These are phyloP conservation scores for Periglandula ipomoeae DNA, from an alignment of 2,329 filamentous ascomycete genomes.

Conservation along the genomic window DNA sequence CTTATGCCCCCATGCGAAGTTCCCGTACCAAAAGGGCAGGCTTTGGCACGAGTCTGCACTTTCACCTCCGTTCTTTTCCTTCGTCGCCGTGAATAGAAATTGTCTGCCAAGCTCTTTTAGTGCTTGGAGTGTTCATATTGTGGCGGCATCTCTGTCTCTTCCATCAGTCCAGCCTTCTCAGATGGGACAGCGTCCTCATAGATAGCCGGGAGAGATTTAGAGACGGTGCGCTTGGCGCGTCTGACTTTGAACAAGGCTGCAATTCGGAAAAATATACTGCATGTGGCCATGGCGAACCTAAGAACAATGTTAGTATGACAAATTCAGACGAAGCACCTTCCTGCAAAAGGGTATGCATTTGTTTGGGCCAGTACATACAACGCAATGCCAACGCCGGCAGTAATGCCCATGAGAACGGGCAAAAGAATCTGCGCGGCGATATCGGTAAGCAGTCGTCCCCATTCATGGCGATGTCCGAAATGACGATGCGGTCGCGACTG, in stretches of 20 bases:
- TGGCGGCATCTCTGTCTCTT: constrained; percentile 19
- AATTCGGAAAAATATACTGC: constrained; percentile 48
- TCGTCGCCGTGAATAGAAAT: not conserved
- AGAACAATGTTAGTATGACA: constrained; percentile 17
- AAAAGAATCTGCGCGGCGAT: constrained; percentile 55
- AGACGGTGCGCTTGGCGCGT: not conserved
- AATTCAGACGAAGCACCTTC: too few species aligned
- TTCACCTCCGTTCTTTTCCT: not conserved
- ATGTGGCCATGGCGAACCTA: constrained; percentile 56
- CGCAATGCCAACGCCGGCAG: constrained; percentile 58
- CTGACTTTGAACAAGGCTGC: constrained; percentile 38
- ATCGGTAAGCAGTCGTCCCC: constrained; percentile 41
- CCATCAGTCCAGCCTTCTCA: constrained; percentile 44
- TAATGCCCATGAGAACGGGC: constrained; percentile 59
- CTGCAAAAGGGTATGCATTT: not conserved
- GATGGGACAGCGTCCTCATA: constrained; percentile 19
- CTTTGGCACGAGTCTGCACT: too few species aligned
- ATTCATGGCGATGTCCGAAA: constrained; percentile 19
- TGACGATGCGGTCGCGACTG: constrained; percentile 14
- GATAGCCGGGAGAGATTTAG: not conserved
- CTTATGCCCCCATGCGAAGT: too few species aligned
- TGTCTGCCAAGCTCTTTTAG: constrained; percentile 10
- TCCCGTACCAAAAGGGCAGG: too few species aligned
- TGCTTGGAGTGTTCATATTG: constrained; percentile 18
- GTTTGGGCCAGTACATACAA: constrained; percentile 33